A percentile compares a stretch with the other conserved stretches of the same genome.
Evolutionary conservation across 2,329 filamentous ascomycete genomes (phyloP).

Genomic region (Diaporthe helianthi): DNA sequence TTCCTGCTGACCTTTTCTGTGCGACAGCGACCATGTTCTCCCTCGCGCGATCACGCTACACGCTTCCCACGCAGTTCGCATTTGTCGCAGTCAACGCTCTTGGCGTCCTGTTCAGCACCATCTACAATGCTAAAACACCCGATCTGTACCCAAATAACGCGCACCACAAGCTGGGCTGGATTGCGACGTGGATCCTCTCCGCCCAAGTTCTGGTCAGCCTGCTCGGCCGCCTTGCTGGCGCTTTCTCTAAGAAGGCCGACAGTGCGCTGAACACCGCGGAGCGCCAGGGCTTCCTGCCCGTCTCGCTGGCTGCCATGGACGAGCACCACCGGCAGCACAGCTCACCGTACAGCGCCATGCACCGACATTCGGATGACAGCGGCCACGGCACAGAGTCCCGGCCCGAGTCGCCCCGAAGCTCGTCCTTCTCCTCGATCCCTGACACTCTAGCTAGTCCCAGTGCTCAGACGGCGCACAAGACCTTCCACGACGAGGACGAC

Average conservation of each 20-base stretch:
- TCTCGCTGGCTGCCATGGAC: conserved; percentile 62
- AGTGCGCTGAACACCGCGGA: conserved; percentile 48
- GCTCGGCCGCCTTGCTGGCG: conserved; percentile 65
- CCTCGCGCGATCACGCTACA: conserved; percentile 77
- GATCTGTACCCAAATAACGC: conserved; percentile 87
- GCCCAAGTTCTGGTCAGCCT: conserved; percentile 75
- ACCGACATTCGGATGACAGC: conserved; percentile 73
- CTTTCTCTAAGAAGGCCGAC: conserved; percentile 41
- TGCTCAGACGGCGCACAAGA: conserved; percentile 48
- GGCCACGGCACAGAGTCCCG: conserved; percentile 76
- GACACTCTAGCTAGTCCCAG: conserved; percentile 52
- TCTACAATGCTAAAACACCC: conserved; percentile 83
- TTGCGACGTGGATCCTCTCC: conserved; percentile 73
- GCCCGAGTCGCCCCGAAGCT: conserved; percentile 71
- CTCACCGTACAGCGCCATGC: conserved; percentile 44
- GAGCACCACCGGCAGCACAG: conserved; percentile 56
- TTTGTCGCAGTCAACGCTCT: conserved; percentile 71
- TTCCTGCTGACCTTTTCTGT: conserved; percentile 32
- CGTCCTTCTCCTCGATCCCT: conserved; percentile 66
- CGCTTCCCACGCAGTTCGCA: conserved; percentile 70
- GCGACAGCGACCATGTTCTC: conserved; percentile 83
- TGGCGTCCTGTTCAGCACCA: conserved; percentile 68
- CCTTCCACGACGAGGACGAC: conserved; percentile 57
- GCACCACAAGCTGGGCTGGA: conserved; percentile 90
- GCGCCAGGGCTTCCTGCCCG: conserved; percentile 66